Conservation (phyloP, 371 early-diverging fungal species). For the Lichtheimia ornata region DNA sequence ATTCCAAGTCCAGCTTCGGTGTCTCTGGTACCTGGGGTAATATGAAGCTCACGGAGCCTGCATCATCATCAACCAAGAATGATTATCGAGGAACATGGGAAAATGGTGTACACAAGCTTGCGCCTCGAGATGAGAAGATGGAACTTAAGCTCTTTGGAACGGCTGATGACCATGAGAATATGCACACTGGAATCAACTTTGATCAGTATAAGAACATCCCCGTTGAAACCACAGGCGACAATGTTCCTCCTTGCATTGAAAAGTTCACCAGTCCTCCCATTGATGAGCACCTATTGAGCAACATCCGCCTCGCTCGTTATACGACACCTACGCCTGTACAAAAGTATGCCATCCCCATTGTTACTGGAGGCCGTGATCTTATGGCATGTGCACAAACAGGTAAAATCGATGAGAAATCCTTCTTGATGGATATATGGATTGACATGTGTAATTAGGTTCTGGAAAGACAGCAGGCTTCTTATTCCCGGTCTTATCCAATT, state of each 20-base stretch:
- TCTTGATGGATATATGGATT: background rate
- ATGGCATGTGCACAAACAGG: conserved; percentile 90
- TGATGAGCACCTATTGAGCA: conserved; percentile 77
- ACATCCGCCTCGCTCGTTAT: conserved; percentile 60
- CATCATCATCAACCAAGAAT: conserved; percentile 18
- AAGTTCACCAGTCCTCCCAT: conserved; percentile 67
- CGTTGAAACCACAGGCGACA: conserved; percentile 87
- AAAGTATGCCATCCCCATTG: conserved; percentile 67
- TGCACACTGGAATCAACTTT: conserved; percentile 93
- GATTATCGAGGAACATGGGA: conserved; percentile 68
- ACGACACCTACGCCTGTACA: conserved; percentile 74
- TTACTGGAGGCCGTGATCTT: conserved; percentile 61
- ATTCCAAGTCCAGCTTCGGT: background rate
- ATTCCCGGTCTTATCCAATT: conserved; percentile 53
- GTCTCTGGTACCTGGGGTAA: conserved; percentile 17
- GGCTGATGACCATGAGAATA: conserved; percentile 67
- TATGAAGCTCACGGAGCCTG: conserved; percentile 10
- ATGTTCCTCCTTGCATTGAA: conserved; percentile 73
- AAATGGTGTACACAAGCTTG: conserved; percentile 60
- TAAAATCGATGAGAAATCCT: background rate
- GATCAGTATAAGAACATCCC: conserved; percentile 97
- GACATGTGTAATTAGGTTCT: conserved; percentile 38
- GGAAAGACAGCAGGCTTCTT: conserved; percentile 79
- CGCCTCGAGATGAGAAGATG: conserved; percentile 31
- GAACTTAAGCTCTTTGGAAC: conserved; percentile 56